These are phyloP conservation scores for Cephalotrichum gorgonifer DNA, from an alignment of 2,329 filamentous ascomycete species.

Conservation along the genomic window DNA sequence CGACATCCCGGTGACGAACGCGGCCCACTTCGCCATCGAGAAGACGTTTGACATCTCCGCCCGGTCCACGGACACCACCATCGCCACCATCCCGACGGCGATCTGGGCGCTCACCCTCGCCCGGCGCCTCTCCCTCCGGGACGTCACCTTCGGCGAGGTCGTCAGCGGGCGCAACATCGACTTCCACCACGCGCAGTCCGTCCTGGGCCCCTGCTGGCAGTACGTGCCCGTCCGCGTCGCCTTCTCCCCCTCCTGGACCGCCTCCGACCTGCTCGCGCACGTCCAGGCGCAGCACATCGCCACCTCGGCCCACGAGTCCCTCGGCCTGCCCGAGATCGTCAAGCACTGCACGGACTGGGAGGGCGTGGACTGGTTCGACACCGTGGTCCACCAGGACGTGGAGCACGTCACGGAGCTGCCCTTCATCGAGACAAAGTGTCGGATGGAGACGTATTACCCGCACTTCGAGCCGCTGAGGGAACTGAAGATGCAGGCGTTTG, in stretches of 20 bases:
- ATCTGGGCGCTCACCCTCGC: constrained; percentile 56
- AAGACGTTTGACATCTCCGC: constrained; percentile 33
- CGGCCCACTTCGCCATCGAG: constrained; percentile 29
- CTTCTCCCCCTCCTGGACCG: constrained; percentile 40
- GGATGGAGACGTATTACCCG: constrained; percentile 49
- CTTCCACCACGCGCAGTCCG: constrained; percentile 28
- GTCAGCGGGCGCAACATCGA: constrained; percentile 54
- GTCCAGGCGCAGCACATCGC: constrained; percentile 49
- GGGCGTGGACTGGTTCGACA: constrained; percentile 36
- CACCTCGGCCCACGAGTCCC: constrained; percentile 42
- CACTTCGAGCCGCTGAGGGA: constrained; percentile 43
- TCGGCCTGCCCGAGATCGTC: constrained; percentile 44
- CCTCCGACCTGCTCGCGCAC: constrained; percentile 37
- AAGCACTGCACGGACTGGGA: constrained; percentile 34
- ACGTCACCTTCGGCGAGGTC: constrained; percentile 57
- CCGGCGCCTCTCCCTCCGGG: constrained; percentile 35
- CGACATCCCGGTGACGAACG: constrained; percentile 22
- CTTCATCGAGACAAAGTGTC: constrained; percentile 25
- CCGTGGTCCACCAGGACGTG: constrained; percentile 49
- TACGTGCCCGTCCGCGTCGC: constrained; percentile 53
- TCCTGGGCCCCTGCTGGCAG: constrained; percentile 58
- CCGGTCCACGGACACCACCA: constrained; percentile 44
- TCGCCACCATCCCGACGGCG: constrained; percentile 55
- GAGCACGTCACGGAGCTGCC: constrained; percentile 47
- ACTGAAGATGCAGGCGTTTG: constrained; percentile 54